phyloP scores from a whole-genome alignment of 1,139 yeast genomes.

The Yamadazyma sp. region DNA sequence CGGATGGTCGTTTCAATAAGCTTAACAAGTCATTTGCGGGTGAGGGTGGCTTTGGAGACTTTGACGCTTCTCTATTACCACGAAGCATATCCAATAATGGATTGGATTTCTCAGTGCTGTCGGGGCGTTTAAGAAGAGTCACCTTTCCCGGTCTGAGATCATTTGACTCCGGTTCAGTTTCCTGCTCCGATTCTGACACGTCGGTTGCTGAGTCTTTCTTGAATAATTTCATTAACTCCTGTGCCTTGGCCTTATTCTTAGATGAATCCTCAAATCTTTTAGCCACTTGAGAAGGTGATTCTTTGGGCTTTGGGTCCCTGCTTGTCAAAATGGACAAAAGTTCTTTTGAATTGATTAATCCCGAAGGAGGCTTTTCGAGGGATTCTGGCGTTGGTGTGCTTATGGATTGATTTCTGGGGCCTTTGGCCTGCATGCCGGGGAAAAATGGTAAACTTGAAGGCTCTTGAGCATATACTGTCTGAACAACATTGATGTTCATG shows the following conservation, averaged over 20 bases:
- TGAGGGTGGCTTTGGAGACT: conserved; percentile 4
- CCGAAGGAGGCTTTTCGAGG: conserved; percentile 40
- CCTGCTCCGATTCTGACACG: conserved; percentile 4
- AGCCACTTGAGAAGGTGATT: conserved; percentile 10
- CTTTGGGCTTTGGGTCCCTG: conserved; percentile 21
- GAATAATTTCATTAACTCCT: conserved; percentile 39
- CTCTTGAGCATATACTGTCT: conserved; percentile 18
- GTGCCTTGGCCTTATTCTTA: conserved; percentile 37
- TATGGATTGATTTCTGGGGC: conserved; percentile 6
- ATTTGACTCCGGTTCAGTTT: conserved; percentile 1
- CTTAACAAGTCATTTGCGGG: conserved; percentile 12
- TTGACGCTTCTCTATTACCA: conserved; percentile 5
- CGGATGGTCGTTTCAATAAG: conserved; percentile 10
- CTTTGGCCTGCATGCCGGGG: conserved; percentile 10
- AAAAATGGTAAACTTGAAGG: conserved; percentile 15
- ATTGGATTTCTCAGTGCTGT: conserved; percentile 10
- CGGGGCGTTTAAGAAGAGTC: conserved; percentile 11
- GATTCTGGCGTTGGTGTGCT: conserved; percentile 45
- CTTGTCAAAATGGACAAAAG: conserved; percentile 50
- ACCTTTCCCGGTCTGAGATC: conserved; percentile 13
- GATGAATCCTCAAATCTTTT: conserved; percentile 20
- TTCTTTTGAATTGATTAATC: conserved; percentile 49
- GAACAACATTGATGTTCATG: conserved; percentile 21
- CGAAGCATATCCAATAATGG: conserved; percentile 19
- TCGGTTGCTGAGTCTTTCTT: conserved; percentile 12